Percentiles rank a stretch among this genome's conserved stretches.
phyloP scores from a whole-genome alignment of 495 filamentous ascomycete genomes.

The Cenococcum geophilum region DNA sequence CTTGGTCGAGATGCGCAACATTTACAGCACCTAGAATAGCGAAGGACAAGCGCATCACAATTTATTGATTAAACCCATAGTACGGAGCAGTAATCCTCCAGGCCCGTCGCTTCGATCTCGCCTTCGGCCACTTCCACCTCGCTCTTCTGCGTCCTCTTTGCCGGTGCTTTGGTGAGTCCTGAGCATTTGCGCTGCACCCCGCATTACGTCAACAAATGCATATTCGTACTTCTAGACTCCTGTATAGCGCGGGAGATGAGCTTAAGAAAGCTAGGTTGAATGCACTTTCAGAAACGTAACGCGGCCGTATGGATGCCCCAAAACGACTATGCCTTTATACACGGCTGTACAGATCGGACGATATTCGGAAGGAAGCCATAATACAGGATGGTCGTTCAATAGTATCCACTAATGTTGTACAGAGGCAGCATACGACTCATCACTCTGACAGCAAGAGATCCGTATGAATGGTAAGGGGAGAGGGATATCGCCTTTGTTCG shows the following conservation, averaged over 20 bases:
- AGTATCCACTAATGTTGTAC: constrained; percentile 8
- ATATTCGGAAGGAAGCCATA: constrained; percentile 4
- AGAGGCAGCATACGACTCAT: neutral
- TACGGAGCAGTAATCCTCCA: neutral
- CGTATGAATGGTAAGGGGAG: neutral
- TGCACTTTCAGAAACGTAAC: neutral
- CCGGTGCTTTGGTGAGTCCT: neutral
- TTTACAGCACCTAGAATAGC: no score
- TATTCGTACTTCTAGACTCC: no score
- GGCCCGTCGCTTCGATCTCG: neutral
- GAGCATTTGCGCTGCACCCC: neutral
- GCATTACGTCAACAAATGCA: no score
- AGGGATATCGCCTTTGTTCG: constrained; percentile 6
- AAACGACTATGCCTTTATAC: neutral
- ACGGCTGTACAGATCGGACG: neutral
- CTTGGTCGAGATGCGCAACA: neutral
- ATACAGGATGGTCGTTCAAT: neutral
- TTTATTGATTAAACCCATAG: neutral
- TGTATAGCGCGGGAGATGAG: no score
- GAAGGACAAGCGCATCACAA: no score
- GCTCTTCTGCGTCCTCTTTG: neutral
- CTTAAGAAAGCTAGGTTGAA: neutral
- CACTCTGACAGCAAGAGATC: constrained; percentile 6
- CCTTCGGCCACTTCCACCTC: neutral
- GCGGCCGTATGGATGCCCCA: neutral